Evolutionary conservation across 495 filamentous ascomycete species (phyloP).

Genomic region (Neurospora terricola): DNA sequence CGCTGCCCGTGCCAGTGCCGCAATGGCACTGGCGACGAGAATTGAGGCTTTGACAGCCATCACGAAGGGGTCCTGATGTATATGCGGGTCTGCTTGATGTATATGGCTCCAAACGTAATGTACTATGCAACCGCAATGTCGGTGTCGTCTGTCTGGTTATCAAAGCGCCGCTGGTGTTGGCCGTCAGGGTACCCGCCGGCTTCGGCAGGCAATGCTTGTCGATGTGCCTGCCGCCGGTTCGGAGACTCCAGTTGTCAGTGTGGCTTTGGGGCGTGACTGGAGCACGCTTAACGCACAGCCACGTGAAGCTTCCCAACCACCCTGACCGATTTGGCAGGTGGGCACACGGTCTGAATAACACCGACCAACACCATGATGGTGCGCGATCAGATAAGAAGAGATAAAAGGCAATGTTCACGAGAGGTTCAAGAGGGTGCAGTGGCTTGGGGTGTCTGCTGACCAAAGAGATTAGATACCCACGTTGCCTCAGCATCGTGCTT

Average conservation of each 20-base stretch:
- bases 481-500: background rate
- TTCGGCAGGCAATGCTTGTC: background rate
- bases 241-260: background rate
- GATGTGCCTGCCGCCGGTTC: background rate
- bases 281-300: background rate
- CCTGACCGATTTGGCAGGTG: background rate
- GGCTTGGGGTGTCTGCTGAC: background rate
- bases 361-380: background rate
- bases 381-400: background rate
- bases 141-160: background rate
- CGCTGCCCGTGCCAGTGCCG: slow-evolving; percentile 38
- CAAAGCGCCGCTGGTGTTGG: background rate
- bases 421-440: background rate
- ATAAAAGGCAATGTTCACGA: background rate
- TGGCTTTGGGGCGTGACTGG: background rate
- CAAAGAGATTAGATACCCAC: background rate
- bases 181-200: background rate
- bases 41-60: slow-evolving; percentile 8
- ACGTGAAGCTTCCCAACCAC: background rate
- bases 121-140: background rate
- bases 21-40: slow-evolving; percentile 18
- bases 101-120: background rate
- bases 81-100: background rate
- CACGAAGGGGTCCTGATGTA: background rate
- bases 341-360: background rate